These are phyloP conservation scores for Globisporangium nagaii DNA, from an alignment of 352 stramenopile species.

Conservation along the genomic window DNA sequence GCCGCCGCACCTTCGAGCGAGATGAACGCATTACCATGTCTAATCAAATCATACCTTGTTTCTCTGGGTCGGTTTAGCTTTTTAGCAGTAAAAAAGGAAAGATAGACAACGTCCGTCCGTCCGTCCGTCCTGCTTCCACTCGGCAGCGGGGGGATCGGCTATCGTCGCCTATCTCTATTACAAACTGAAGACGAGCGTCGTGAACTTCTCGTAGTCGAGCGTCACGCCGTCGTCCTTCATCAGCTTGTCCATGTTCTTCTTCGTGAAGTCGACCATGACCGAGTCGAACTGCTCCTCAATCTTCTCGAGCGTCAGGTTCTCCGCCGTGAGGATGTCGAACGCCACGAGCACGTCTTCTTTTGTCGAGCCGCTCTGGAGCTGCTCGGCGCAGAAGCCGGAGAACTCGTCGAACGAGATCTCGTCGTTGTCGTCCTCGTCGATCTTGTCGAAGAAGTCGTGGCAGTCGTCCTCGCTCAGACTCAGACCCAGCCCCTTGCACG, in stretches of 20 bases:
- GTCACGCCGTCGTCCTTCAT: slow-evolving; percentile 47
- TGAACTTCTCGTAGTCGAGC: slow-evolving; percentile 73
- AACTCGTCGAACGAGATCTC: slow-evolving; percentile 86
- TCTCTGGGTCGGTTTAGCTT: not conserved
- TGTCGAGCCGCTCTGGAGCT: slow-evolving; percentile 82
- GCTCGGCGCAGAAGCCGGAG: slow-evolving; percentile 81
- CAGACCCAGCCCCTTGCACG: slow-evolving; percentile 83
- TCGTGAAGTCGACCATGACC: slow-evolving; percentile 72
- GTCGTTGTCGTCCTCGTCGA: slow-evolving; percentile 78
- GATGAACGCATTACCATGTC: slow-evolving; percentile 15
- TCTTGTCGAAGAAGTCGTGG: slow-evolving; percentile 86
- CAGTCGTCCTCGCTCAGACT: slow-evolving; percentile 85
- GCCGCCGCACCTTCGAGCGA: too few relatives aligned
- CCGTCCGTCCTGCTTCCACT: too few relatives aligned
- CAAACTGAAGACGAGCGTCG: slow-evolving; percentile 76
- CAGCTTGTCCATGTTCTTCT: slow-evolving; percentile 57
- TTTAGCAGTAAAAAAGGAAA: slow-evolving; percentile 7
- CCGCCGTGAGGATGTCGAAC: slow-evolving; percentile 71
- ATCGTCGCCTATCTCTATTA: too few relatives aligned
- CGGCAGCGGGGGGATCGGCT: too few relatives aligned
- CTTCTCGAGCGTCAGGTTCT: slow-evolving; percentile 70
- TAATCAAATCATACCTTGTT: slow-evolving; percentile 21
- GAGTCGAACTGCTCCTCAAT: slow-evolving; percentile 81
- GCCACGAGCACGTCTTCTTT: slow-evolving; percentile 78
- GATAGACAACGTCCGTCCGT: too few relatives aligned